Evolutionary conservation across 2,329 filamentous ascomycete genomes (phyloP).

Genomic region (Microthyrium microscopicum): DNA sequence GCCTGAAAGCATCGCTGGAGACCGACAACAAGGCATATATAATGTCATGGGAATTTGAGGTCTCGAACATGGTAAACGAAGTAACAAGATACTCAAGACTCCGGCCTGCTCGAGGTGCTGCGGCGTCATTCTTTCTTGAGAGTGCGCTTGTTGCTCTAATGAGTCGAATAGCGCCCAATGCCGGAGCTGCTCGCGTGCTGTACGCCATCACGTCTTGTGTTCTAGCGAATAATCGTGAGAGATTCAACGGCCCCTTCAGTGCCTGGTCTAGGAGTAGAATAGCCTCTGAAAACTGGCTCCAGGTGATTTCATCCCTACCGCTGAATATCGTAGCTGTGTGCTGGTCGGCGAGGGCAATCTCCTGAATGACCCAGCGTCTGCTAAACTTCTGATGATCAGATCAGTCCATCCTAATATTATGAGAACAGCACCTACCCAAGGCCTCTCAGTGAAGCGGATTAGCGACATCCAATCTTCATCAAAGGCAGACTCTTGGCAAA

Average conservation of each 20-base stretch:
- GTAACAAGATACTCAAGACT: constrained; percentile 1
- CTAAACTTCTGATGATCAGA: no score
- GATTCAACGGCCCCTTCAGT: not conserved
- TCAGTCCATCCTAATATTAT: no score
- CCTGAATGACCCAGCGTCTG: constrained; percentile 26
- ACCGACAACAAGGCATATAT: constrained; percentile 4
- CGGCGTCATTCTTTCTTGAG: constrained; percentile 2
- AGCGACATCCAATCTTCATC: no score
- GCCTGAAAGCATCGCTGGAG: no score
- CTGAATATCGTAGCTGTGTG: constrained; percentile 21
- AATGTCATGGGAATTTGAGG: not conserved
- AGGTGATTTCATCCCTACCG: constrained; percentile 19
- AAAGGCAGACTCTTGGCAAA: no score
- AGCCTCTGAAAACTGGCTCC: constrained; percentile 22
- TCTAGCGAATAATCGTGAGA: not conserved
- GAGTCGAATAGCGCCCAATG: constrained; percentile 2
- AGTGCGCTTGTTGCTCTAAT: constrained; percentile 1
- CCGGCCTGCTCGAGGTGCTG: no score
- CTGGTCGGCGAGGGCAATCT: constrained; percentile 22
- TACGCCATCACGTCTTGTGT: not conserved
- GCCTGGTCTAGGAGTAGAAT: constrained; percentile 19
- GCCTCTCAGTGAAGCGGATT: no score
- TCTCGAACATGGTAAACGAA: constrained; percentile 1
- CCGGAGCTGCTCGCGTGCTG: not conserved
- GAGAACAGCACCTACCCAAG: no score